Evolutionary conservation across 2,329 filamentous ascomycete species (phyloP).

Genomic region (Colletotrichum sp.): DNA sequence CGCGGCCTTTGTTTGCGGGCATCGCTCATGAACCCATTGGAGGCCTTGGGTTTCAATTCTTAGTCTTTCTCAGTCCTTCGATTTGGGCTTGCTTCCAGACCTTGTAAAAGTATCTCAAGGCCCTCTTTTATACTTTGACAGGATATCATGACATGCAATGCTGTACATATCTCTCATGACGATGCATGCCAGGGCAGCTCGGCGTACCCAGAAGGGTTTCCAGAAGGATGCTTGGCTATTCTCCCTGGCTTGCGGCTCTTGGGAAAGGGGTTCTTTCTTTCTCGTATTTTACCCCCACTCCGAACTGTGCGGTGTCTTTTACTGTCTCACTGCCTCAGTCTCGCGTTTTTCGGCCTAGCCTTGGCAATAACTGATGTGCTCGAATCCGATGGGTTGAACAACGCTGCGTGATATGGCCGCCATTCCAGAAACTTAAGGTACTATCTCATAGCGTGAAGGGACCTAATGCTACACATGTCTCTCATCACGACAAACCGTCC

Average conservation of each 20-base stretch:
- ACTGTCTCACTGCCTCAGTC: too few relatives aligned
- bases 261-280: too few relatives aligned
- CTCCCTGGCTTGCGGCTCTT: background rate
- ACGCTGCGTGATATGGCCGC: too few relatives aligned
- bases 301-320: too few relatives aligned
- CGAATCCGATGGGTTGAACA: too few relatives aligned
- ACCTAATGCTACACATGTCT: background rate
- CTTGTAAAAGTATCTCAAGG: background rate
- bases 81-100: background rate
- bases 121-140: background rate
- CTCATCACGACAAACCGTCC: rapidly evolving
- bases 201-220: background rate
- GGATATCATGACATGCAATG: background rate
- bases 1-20: background rate
- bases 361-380: too few relatives aligned
- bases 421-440: too few relatives aligned
- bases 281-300: too few relatives aligned
- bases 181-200: background rate
- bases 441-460: rapidly evolving
- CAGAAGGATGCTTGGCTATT: rapidly evolving
- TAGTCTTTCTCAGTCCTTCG: too few relatives aligned
- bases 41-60: too few relatives aligned
- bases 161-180: background rate
- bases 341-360: too few relatives aligned
- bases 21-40: background rate